Evolutionary conservation across 345 rosid species (phyloP).

Genomic region (Linum usitatissimum): DNA sequence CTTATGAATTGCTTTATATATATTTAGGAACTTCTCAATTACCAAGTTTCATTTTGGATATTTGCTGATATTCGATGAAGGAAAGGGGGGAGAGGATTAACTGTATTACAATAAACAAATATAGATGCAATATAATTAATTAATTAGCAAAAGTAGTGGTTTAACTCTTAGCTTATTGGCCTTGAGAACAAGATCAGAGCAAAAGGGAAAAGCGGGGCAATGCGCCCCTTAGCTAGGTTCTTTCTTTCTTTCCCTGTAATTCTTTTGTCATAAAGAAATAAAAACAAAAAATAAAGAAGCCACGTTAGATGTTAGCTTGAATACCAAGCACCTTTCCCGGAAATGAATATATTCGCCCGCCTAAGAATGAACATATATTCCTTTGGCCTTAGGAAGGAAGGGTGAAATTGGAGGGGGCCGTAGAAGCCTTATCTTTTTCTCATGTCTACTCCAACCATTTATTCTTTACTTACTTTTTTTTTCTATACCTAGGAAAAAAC

Average conservation of each 20-base stretch:
- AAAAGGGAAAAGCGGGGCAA: slow-evolving; percentile 22
- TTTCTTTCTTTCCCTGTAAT: slow-evolving; percentile 18
- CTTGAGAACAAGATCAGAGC: slow-evolving; percentile 12
- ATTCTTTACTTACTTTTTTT: not conserved
- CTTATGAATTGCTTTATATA: too few relatives aligned
- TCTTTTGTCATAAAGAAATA: slow-evolving; percentile 34
- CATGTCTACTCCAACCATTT: not conserved
- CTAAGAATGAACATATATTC: slow-evolving; percentile 76
- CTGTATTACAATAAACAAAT: too few relatives aligned
- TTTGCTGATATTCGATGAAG: too few relatives aligned
- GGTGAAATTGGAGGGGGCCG: slow-evolving; percentile 19
- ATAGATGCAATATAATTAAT: slow-evolving; percentile 16
- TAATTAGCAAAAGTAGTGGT: slow-evolving; percentile 39
- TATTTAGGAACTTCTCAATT: too few relatives aligned
- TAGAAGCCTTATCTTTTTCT: slow-evolving; percentile 20
- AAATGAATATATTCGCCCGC: slow-evolving; percentile 67
- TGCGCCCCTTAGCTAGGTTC: too few relatives aligned
- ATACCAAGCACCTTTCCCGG: slow-evolving; percentile 66
- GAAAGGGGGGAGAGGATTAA: not conserved
- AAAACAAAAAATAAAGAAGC: not conserved
- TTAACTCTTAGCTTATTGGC: slow-evolving; percentile 46
- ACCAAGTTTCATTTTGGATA: too few relatives aligned
- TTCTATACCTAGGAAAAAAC: not conserved
- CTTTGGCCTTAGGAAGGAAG: slow-evolving; percentile 11
- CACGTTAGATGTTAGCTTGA: slow-evolving; percentile 53